Evolutionary conservation across 169 alveolate genomes (phyloP), one percentile per base, ranked within the genome.

Genomic region (Plasmodium vivax): DNA sequence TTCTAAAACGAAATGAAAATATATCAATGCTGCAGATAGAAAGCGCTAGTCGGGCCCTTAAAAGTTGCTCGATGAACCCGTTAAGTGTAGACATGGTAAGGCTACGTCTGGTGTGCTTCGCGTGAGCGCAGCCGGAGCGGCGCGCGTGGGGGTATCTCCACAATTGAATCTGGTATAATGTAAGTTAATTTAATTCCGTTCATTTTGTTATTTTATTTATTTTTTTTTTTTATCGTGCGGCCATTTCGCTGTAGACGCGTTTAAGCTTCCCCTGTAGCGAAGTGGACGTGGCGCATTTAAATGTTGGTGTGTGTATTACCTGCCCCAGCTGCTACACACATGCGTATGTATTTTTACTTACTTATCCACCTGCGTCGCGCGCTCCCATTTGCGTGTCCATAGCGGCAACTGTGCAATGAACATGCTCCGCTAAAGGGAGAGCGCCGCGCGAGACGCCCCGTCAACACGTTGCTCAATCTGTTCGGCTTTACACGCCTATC

Each of bases 11-110:
- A 54, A 88, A 85, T 77, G 95, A 93, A 93, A 77, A 79, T 36
- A 84, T 95, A 83, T 79, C 95, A 71, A 83, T 43, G 47, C 54
- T 95, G 81, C 85, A 94, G 45, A 38, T 93, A 43, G 80, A 30
- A 27, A 95, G 96, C 30, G 92, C 97, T 6, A 72, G 27, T 23
- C 51, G 45, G 34, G 97, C 97, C 27, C 75, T 95, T 27, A 47
- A 83, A 34, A 43, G 71, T 36, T 41, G 85, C 36, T 75, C 82
- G 3, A 8, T 93, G 71, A 51, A 90, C 36, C 93, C 97, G 27
- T 62, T 71, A 68, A 90, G 92, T 23, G 23, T 95, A 51, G 97
- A 95, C 58, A 82, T 95, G 74, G 95, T 95, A 85, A 75, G 45
- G 38, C 54, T 43, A 41, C 32, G 47, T 73, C 54, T n/a, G 71